Evolutionary conservation across 768 basidiomycete species (phyloP).

Genomic region (Boletus subcaerulescens): DNA sequence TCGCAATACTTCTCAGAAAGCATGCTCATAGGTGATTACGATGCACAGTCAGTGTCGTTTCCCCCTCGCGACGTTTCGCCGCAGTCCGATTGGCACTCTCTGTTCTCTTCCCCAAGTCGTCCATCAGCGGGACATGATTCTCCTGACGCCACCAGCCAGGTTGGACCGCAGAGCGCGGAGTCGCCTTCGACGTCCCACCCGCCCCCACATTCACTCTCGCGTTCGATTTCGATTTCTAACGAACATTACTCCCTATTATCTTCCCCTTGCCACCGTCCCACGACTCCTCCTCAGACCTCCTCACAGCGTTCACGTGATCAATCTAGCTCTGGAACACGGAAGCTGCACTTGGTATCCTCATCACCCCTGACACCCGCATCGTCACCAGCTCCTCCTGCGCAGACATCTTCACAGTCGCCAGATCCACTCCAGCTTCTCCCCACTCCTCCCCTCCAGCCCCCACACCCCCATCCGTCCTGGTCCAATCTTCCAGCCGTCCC

Average conservation of each 20-base stretch:
- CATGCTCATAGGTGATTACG: neutral
- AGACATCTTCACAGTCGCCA: conserved; percentile 15
- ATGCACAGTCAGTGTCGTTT: neutral
- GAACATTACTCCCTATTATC: conserved; percentile 15
- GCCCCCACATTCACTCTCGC: conserved; percentile 2
- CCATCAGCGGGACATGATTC: neutral
- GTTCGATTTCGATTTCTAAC: conserved; percentile 14
- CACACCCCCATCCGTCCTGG: neutral
- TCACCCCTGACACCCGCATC: conserved; percentile 25
- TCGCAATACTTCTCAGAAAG: neutral
- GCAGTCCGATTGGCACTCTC: conserved; percentile 10
- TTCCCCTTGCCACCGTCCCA: conserved; percentile 7
- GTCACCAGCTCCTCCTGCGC: conserved; percentile 9
- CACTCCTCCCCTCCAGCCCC: neutral
- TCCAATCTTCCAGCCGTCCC: neutral
- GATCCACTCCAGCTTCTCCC: conserved; percentile 23
- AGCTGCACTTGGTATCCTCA: neutral
- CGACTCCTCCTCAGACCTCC: conserved; percentile 19
- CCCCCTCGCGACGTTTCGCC: neutral
- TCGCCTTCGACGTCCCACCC: conserved; percentile 1
- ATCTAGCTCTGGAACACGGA: neutral
- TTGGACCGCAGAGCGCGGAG: neutral
- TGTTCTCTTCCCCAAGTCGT: conserved; percentile 21
- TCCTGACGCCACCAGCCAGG: neutral
- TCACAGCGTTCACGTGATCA: conserved; percentile 9